Base-by-base conservation (phyloP, 371 early-diverging fungal species). In the Mucor piriformis region DNA sequence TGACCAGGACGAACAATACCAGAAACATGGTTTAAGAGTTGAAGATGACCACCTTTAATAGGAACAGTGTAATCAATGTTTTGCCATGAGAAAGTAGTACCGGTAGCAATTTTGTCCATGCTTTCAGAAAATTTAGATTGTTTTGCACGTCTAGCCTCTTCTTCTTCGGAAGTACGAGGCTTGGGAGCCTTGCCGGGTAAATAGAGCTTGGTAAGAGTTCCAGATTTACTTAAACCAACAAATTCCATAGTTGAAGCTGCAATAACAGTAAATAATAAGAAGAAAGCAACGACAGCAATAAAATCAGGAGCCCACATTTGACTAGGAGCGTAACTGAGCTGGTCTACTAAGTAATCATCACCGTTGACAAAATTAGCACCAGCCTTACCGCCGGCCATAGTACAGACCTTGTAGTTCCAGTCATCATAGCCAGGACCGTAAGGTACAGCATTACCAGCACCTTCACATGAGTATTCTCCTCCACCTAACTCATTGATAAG, bases 401-500 rank as follows among this genome's bases (percentile, higher is more conserved):
- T 72, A 56, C 88, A 88, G 15, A 80, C 76, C 48, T 81, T 83
- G 73, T 86, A 74, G 23, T 70, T 73, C 34, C 83, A 40, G 21
- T 70, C 52, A 57, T 63, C 69, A 43, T 83, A 83, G 16, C 74
- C 69, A 20, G 77, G 72, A 20, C 74, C 79, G 35, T 58, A 76
- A 32, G 77, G 77, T 23, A 70, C 54, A 47, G 86, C 55, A 38
- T 70, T 68, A 21, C 64, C 70, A n/a, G 69, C 67, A 24, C 81
- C 72, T 43, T 81, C 60, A 46, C 74, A 70, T 47, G 65, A 21
- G 42, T 63, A 70, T 8, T 67, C 18, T 27, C 74, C 55, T 13
- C 81, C 79, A n/a, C 66, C 65, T 66, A 84, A 79, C 67, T 91
- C 91, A 66, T 91, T 91, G 15, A 79, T 74, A 35, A 87, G 54